A percentile compares a stretch with the other conserved stretches of the same genome.
Conservation (phyloP, 2,329 filamentous ascomycete genomes). For the Huntiella decipiens region DNA sequence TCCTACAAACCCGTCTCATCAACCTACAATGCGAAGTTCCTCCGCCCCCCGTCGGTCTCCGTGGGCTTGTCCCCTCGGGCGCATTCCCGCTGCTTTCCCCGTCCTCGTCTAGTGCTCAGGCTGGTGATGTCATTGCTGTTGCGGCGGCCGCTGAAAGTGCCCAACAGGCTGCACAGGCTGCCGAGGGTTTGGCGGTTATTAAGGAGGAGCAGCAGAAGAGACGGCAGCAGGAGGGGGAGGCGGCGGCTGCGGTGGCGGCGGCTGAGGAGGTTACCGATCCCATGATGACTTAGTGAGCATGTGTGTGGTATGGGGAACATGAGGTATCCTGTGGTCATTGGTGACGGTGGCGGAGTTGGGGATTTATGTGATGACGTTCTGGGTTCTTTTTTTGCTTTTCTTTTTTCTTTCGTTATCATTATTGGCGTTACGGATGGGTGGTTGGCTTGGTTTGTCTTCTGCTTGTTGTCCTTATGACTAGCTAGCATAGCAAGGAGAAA, state of each 20-base stretch:
- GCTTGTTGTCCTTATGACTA: background rate
- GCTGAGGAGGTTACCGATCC: background rate
- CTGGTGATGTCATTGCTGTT: background rate
- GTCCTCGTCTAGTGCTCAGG: background rate
- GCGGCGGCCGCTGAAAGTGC: background rate
- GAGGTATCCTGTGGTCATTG: background rate
- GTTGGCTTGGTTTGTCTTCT: background rate
- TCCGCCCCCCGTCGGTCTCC: conserved; percentile 40
- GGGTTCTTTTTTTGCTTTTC: background rate
- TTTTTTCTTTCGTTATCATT: background rate
- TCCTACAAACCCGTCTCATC: conserved; percentile 68
- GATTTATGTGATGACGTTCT: background rate
- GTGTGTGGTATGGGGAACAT: background rate
- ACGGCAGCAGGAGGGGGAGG: conserved; percentile 25
- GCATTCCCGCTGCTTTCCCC: background rate
- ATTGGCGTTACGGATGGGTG: background rate
- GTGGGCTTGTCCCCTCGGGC: background rate
- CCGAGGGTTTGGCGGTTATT: background rate
- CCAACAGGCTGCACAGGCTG: background rate
- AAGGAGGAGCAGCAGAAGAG: conserved; percentile 15
- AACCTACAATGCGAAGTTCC: conserved; percentile 72
- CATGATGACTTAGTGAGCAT: background rate
- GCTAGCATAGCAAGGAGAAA: no score
- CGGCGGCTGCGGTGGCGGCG: conserved; percentile 17
- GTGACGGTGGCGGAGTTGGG: background rate